Evolutionary conservation across 176 grass and related monocot species (phyloP).

Genomic region (Poa pratensis): DNA sequence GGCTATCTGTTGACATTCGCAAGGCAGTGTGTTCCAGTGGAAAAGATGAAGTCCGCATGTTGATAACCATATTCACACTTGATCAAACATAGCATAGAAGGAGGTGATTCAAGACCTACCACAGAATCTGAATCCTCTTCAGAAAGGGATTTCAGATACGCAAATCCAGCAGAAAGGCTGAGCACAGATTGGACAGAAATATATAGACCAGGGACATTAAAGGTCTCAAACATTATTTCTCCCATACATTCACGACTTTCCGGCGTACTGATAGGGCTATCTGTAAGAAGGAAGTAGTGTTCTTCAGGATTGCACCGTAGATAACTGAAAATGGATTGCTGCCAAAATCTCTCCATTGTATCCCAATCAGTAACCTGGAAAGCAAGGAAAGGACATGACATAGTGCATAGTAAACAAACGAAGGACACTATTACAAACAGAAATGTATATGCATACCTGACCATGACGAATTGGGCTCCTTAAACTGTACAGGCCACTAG

Average conservation of each 20-base stretch:
- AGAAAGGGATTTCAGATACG: conserved; percentile 57
- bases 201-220: conserved; percentile 94
- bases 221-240: conserved; percentile 99
- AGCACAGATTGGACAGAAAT: conserved; percentile 92
- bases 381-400: conserved; percentile 34
- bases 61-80: conserved; percentile 23
- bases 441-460: conserved; percentile 56
- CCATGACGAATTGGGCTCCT: conserved; percentile 76
- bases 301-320: conserved; percentile 91
- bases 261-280: conserved; percentile 82
- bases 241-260: conserved; percentile 96
- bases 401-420: neutral
- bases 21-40: neutral
- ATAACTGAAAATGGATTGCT: conserved; percentile 94
- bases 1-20: neutral
- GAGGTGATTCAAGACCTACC: conserved; percentile 54
- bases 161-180: conserved; percentile 87
- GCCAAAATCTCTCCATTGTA: conserved; percentile 99
- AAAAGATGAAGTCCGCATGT: neutral
- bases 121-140: conserved; percentile 51
- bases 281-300: conserved; percentile 91
- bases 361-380: conserved; percentile 92
- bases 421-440: neutral
- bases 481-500: conserved; percentile 79
- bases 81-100: conserved; percentile 26